phyloP scores from a whole-genome alignment of 2,329 filamentous ascomycete species.

The Fusarium verrucosum region DNA sequence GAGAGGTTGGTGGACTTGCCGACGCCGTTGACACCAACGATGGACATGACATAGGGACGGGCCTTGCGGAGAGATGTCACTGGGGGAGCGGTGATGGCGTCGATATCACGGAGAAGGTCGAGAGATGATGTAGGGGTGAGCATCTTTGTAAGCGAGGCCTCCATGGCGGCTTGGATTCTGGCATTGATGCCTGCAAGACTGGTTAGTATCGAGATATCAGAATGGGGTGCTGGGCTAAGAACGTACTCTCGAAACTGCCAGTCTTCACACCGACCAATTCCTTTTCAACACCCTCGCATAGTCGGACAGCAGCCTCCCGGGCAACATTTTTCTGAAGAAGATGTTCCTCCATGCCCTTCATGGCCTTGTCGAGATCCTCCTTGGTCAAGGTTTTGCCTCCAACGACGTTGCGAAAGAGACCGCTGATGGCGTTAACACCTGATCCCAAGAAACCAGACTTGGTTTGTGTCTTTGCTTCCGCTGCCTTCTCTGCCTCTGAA shows the following conservation, averaged over 20 bases:
- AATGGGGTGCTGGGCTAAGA: not conserved
- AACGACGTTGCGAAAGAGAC: slow-evolving; percentile 92
- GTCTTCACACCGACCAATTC: slow-evolving; percentile 93
- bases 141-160: slow-evolving; percentile 92
- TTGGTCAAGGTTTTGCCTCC: slow-evolving; percentile 93
- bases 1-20: slow-evolving; percentile 97
- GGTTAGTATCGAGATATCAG: slow-evolving; percentile 16
- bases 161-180: slow-evolving; percentile 86
- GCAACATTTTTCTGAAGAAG: slow-evolving; percentile 96
- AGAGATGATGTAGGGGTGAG: slow-evolving; percentile 94
- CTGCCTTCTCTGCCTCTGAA: slow-evolving; percentile 70
- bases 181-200: slow-evolving; percentile 71
- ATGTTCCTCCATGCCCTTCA: slow-evolving; percentile 97
- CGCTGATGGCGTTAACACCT: slow-evolving; percentile 82
- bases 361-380: slow-evolving; percentile 87
- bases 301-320: slow-evolving; percentile 87
- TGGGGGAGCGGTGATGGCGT: slow-evolving; percentile 75
- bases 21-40: slow-evolving; percentile 97
- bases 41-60: slow-evolving; percentile 95
- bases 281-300: slow-evolving; percentile 91
- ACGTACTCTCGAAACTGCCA: slow-evolving; percentile 80
- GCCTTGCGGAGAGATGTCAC: slow-evolving; percentile 68
- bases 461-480: slow-evolving; percentile 57
- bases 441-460: slow-evolving; percentile 77
- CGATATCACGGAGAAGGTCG: slow-evolving; percentile 93